Evolutionary conservation across 2,329 filamentous ascomycete genomes (phyloP).

Genomic region (Karstenula rhodostoma): DNA sequence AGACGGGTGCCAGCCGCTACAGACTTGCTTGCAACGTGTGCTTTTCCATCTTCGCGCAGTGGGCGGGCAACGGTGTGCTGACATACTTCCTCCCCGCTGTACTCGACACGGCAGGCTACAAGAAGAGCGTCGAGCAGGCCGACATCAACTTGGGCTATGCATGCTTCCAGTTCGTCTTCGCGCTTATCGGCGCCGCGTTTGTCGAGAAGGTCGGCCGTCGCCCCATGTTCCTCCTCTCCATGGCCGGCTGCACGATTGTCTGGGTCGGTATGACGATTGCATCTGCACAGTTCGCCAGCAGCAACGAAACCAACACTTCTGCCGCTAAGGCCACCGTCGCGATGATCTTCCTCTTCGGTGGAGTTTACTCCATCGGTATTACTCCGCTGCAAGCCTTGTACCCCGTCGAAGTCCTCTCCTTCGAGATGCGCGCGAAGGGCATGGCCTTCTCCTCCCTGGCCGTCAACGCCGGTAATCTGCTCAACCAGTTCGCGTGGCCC

Average conservation of each 20-base stretch:
- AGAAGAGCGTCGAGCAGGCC: no score
- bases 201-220: conserved; percentile 45
- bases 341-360: no score
- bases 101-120: conserved; percentile 39
- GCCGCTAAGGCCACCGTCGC: no score
- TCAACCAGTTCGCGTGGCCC: conserved; percentile 43
- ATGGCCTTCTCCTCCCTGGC: conserved; percentile 37
- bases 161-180: conserved; percentile 46
- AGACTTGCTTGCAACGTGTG: conserved; percentile 37
- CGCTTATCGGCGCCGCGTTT: conserved; percentile 44
- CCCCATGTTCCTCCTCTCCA: conserved; percentile 41
- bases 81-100: conserved; percentile 44
- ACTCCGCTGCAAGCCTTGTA: conserved; percentile 47
- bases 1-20: conserved; percentile 8
- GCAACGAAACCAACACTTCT: conserved; percentile 23
- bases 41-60: conserved; percentile 45
- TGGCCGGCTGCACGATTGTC: conserved; percentile 31
- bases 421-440: conserved; percentile 46
- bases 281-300: conserved; percentile 16
- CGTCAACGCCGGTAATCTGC: conserved; percentile 29
- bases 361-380: conserved; percentile 43
- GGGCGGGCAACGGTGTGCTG: conserved; percentile 40
- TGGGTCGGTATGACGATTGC: conserved; percentile 35
- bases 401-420: conserved; percentile 46
- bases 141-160: conserved; percentile 42